Evolutionary conservation across 2,329 filamentous ascomycete genomes (phyloP).

Genomic region (Colletotrichum sansevieriae): DNA sequence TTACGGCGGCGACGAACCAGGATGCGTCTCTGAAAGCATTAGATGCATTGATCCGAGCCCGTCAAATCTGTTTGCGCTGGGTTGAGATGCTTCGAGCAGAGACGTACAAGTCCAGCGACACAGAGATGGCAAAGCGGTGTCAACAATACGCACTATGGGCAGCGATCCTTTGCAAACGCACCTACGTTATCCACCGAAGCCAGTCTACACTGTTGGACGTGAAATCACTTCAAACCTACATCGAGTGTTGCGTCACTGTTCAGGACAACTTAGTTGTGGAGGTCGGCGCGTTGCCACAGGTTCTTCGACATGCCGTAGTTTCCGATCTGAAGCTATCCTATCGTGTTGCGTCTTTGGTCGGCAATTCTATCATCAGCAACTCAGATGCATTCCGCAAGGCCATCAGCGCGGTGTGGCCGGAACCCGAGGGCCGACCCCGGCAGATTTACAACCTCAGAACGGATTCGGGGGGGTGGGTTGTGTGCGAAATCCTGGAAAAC

Average conservation of each 20-base stretch:
- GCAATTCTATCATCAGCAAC: slow-evolving; percentile 48
- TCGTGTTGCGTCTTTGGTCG: slow-evolving; percentile 52
- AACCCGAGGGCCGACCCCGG: slow-evolving; percentile 44
- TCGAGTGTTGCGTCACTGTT: slow-evolving; percentile 50
- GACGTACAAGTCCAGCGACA: slow-evolving; percentile 53
- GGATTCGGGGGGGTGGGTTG: slow-evolving; percentile 50
- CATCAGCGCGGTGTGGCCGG: slow-evolving; percentile 59
- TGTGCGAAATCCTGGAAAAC: slow-evolving; percentile 29
- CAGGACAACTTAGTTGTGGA: slow-evolving; percentile 61
- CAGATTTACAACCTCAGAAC: slow-evolving; percentile 39
- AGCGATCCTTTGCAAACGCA: slow-evolving; percentile 66
- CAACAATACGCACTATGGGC: slow-evolving; percentile 65
- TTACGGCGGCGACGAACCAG: slow-evolving; percentile 37
- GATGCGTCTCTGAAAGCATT: slow-evolving; percentile 42
- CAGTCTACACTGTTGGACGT: slow-evolving; percentile 25
- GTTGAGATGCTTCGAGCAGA: slow-evolving; percentile 60
- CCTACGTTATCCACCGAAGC: slow-evolving; percentile 46
- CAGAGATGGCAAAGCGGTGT: slow-evolving; percentile 52
- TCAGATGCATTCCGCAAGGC: slow-evolving; percentile 48
- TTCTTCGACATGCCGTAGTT: slow-evolving; percentile 55
- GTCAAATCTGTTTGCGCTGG: slow-evolving; percentile 64
- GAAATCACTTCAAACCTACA: slow-evolving; percentile 42
- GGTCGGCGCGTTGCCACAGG: slow-evolving; percentile 49
- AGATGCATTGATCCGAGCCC: slow-evolving; percentile 55
- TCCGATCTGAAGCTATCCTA: slow-evolving; percentile 61